Evolutionary conservation across 2,329 filamentous ascomycete species (phyloP), one percentile per base, ranked within the genome.

Genomic region (Ophiostoma angusticollis): DNA sequence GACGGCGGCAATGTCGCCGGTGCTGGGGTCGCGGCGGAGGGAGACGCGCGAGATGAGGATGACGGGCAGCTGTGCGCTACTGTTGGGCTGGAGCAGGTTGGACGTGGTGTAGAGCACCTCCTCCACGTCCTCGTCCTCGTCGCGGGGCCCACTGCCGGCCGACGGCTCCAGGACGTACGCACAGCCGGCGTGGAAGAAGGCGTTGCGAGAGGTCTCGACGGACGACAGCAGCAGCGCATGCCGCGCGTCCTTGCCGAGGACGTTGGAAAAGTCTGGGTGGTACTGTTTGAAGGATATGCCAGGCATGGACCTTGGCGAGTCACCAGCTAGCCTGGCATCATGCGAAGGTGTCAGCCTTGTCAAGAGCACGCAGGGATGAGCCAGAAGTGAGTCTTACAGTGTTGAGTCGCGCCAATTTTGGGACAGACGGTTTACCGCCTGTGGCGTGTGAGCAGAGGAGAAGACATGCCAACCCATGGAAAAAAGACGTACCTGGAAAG

Each of bases 401-500:
- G 19, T 24, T 29, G 44, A 44, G 4, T 38, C 40, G 19, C 34
- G 38, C 22, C 32, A 39, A 21, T 35, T 39, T 13, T 14, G 36
- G n/a, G 35, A 35, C 31, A 17, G 35, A 6, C 30, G 42, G 28
- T 43, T 44, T 4, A 39, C 37, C 9, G 37, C 33, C 42, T 44
- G 17, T 4, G 13, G 11, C 7, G n/a, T 11, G 8, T 19, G 12
- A 23, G 17, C 3, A 9, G 6, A 18, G 13, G 18, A 5, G 14
- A 18, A 18, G 4, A 5, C 4, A n/a, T 28, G 25, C 25, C n/a
- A 13, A 5, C 25, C 5, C 25, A 27, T 3, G 24, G 21, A 25
- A 18, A 31, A 3, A n/a, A n/a, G 30, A 17, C 70, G 63, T 63
- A 78, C 82, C 59, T 94, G 87, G 18, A 86, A 84, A 44, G 63